Evolutionary conservation across 441 rosid species (phyloP), one percentile per base, ranked within the genome.

Genomic region (Sinapis alba): DNA sequence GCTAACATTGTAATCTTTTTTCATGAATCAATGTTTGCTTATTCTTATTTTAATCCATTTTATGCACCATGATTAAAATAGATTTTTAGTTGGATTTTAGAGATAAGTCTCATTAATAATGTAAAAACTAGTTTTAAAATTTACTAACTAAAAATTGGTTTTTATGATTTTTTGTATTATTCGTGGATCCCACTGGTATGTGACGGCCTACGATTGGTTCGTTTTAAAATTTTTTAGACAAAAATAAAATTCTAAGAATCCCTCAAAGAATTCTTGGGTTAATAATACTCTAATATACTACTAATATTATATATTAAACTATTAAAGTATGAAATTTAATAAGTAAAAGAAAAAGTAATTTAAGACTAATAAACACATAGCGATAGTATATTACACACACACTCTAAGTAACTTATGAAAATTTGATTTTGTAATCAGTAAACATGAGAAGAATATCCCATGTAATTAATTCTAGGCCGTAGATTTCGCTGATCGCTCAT

Each of bases 401-500:
- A n/a, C 10, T 63, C 57, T 54, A 36, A 1, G 56, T 53, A 54
- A 19, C 20, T 28, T 6, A 23, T 32, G 75, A 45, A 70, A 77
- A 10, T 47, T 24, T 54, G 58, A 68, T 6, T 12, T 8, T 38
- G n/a, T 28, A 32, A 68, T 78, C 28, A 78, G 78, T 73, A 78
- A 56, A 57, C 81, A 57, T 68, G 79, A 69, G 78, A 79, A 50
- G 82, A 74, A 59, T 79, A 79, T 64, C 78, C 79, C 82, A 79
- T 79, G n/a, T 79, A 79, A 53, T 79, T 73, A 47, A 87, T 72
- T 57, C 96, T 80, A 0, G 98, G 85, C 32, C 93, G 85, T 67
- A 90, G 75, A 43, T 88, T 90, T 54, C 82, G 91, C 57, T 82
- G 90, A 79, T 86, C 89, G 68, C 73, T 85, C 51, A 84, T 74